Evolutionary conservation across 148 eudicot species (phyloP), one percentile per base, ranked within the genome.

Genomic region (Rhododendron ovatum): DNA sequence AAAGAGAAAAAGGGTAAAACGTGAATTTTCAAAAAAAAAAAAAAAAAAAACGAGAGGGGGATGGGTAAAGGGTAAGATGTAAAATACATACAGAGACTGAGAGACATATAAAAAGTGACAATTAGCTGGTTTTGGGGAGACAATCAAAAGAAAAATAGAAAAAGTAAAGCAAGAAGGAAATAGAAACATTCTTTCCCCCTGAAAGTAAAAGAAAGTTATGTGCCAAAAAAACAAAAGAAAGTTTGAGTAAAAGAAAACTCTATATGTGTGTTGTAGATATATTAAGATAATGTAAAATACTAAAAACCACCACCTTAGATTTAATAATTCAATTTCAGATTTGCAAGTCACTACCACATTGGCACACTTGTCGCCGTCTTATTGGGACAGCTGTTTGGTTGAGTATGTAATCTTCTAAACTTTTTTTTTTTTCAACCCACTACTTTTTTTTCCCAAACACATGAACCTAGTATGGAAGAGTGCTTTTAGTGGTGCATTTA

Each of bases 291-390:
- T 59, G 65, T 59, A 59, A 13, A 22, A 84, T 75, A 45, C 37
- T 24, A 76, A 20, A 59, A 59, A 22, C 26, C 26, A 20, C 65
- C 65, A 20, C 65, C n/a, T 20, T 59, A 59, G n/a, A 59, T 59
- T 20, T 20, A 47, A 77, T 20, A 47, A 83, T 11, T 83, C 61
- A 83, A 84, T 77, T 87, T 83, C 67, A 83, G 65, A 15, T 65
- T 87, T 83, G 86, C 88, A 87, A 83, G 88, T 83, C 86, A 77
- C 86, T 80, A 43, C 8, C 41, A 24, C 73, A 75, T 41, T 18
- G 75, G 41, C 24, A 63, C 61, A 47, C 79, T 59, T 9, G 82
- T 57, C 43, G 18, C 30, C 50, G 0, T 43, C 73, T 22, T 17
- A 84, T 30, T 73, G 17, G 30, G 2, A 20, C 81, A 18, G 43